These are phyloP conservation scores for Xerocomus nothofagi DNA, from an alignment of 1,284 basidiomycete species.

Conservation along the genomic window DNA sequence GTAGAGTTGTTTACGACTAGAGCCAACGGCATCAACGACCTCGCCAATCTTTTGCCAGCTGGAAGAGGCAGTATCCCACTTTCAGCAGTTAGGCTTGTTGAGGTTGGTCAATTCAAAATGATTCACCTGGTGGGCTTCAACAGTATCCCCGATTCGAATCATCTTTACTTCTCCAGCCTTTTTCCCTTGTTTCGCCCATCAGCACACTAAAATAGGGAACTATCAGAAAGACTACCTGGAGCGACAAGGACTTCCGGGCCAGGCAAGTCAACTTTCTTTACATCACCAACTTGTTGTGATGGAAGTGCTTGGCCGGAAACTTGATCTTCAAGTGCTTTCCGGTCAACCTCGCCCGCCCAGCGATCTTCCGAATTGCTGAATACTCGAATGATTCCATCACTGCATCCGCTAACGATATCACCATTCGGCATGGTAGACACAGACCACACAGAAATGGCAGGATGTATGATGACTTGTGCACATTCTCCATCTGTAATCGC, in stretches of 20 bases:
- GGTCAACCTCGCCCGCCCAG: slow-evolving; percentile 67
- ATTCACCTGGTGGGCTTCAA: slow-evolving; percentile 85
- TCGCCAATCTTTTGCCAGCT: slow-evolving; percentile 95
- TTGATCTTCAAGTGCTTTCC: slow-evolving; percentile 71
- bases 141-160: slow-evolving; percentile 75
- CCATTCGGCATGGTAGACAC: slow-evolving; percentile 83
- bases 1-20: slow-evolving; percentile 83
- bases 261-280: slow-evolving; percentile 87
- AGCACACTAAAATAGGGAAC: slow-evolving; percentile 1
- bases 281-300: slow-evolving; percentile 85
- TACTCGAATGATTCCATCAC: slow-evolving; percentile 85
- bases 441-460: slow-evolving; percentile 93
- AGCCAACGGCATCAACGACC: slow-evolving; percentile 92
- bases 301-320: slow-evolving; percentile 72
- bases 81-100: background rate
- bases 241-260: slow-evolving; percentile 76
- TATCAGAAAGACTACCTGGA: slow-evolving; percentile 51
- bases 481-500: slow-evolving; percentile 64
- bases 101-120: background rate
- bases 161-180: slow-evolving; percentile 93
- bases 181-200: slow-evolving; percentile 55
- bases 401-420: slow-evolving; percentile 89
- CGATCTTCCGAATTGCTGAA: slow-evolving; percentile 79
- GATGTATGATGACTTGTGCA: slow-evolving; percentile 85
- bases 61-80: slow-evolving; percentile 75